Evolutionary conservation across 192 early-diverging fungal species (phyloP).

Genomic region (Coemansia sp.): DNA sequence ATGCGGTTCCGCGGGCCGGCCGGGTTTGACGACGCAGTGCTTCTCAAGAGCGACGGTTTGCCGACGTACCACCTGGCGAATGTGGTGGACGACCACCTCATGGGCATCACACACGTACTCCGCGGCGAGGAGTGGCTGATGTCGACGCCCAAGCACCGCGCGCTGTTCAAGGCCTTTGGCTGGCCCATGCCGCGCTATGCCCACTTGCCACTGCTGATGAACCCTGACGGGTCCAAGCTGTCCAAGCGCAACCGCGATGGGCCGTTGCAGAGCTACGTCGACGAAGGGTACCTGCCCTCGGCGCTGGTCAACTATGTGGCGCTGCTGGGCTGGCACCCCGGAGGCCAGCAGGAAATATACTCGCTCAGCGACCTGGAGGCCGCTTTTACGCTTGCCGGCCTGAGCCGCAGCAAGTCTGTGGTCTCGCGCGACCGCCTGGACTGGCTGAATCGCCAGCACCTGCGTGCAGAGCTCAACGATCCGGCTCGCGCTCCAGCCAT

Average conservation of each 20-base stretch:
- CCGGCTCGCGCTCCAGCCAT: constrained; percentile 6
- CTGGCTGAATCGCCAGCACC: constrained; percentile 54
- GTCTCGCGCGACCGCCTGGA: constrained; percentile 48
- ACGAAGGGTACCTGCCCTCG: constrained; percentile 81
- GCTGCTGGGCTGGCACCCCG: constrained; percentile 79
- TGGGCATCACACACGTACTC: constrained; percentile 92
- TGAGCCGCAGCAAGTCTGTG: constrained; percentile 49
- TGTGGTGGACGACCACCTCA: constrained; percentile 91
- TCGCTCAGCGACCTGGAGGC: constrained; percentile 49
- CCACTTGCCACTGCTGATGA: constrained; percentile 88
- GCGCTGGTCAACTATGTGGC: constrained; percentile 89
- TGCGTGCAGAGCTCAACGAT: constrained; percentile 25
- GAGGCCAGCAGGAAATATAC: constrained; percentile 64
- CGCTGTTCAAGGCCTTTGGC: constrained; percentile 81
- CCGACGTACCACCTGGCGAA: constrained; percentile 97
- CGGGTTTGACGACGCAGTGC: constrained; percentile 83
- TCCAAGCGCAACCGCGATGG: constrained; percentile 87
- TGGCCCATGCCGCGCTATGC: constrained; percentile 81
- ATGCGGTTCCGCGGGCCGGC: constrained; percentile 70
- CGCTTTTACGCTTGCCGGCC: constrained; percentile 33
- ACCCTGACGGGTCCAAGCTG: constrained; percentile 79
- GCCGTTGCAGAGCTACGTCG: constrained; percentile 70
- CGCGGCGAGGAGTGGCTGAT: constrained; percentile 96
- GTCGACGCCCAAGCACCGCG: constrained; percentile 89
- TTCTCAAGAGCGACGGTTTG: constrained; percentile 91